A percentile compares a stretch with the other conserved stretches of the same genome.
phyloP scores from a whole-genome alignment of 2,329 filamentous ascomycete genomes.

The Ceratocystis lukuohia region DNA sequence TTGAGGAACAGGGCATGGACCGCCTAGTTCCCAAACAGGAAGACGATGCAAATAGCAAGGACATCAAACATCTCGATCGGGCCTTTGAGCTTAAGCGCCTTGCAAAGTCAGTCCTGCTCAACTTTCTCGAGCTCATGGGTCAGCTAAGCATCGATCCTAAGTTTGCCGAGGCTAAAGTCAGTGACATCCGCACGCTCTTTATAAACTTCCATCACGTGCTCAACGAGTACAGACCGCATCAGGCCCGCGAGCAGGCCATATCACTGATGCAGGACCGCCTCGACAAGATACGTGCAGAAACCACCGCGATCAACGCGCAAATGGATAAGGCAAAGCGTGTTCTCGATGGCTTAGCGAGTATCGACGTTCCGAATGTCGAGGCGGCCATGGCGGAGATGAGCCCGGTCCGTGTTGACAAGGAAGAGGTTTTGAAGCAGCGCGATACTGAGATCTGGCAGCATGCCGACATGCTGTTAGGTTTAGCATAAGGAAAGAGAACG shows the following conservation, averaged over 20 bases:
- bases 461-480: not conserved
- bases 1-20: conserved; percentile 57
- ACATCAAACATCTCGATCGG: conserved; percentile 46
- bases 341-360: conserved; percentile 52
- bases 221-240: conserved; percentile 88
- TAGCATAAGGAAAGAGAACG: not conserved
- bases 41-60: conserved; percentile 31
- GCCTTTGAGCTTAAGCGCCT: conserved; percentile 60
- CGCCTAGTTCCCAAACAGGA: conserved; percentile 41
- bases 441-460: conserved; percentile 13
- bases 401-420: not conserved
- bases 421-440: not conserved
- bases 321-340: conserved; percentile 61
- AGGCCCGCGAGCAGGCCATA: conserved; percentile 78
- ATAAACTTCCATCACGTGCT: conserved; percentile 88
- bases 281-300: conserved; percentile 58
- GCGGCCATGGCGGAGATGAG: not conserved
- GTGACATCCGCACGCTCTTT: conserved; percentile 67
- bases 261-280: conserved; percentile 77
- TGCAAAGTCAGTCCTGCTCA: conserved; percentile 72
- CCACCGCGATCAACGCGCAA: conserved; percentile 51
- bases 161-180: conserved; percentile 54
- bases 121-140: conserved; percentile 75
- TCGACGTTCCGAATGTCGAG: conserved; percentile 27
- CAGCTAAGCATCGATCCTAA: conserved; percentile 54